Base-by-base conservation (phyloP, 2,329 filamentous ascomycete genomes). In the Eutypa lata region DNA sequence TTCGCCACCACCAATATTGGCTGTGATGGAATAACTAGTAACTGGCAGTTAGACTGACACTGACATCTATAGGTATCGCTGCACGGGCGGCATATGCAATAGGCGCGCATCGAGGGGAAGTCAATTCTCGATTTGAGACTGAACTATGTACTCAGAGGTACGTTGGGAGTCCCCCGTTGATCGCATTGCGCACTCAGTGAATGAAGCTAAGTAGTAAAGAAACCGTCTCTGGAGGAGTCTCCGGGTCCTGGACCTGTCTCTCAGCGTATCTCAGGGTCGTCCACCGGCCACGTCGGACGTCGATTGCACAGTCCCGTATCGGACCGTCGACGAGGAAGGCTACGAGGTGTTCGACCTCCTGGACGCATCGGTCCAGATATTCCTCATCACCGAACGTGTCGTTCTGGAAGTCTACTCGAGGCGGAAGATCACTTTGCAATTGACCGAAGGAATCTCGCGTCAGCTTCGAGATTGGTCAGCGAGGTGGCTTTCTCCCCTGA, bases 181-280 rank as follows among this genome's bases (percentile, higher is more conserved):
- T 19, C 26, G 37, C 22, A 22, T 42, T 3, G 22, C 19, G 24
- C n/a, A 33, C 14, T 40, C 4, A 28, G 11, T 22, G 6, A 3
- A 6, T 24, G 8, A 28, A 44, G 53, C 40, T 61, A 31, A 31
- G n/a, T 8, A 1, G 13, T 7, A 22, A 42, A 62, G 56, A 48
- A 78, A 81, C 53, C 70, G 76, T 3, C 63, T 82, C 1, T 82
- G 79, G 79, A 80, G 79, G 62, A 81, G 78, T 52, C 62, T 82
- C 3, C 71, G 79, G 1, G 68, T 79, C 0, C 67, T 82, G 7
- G 79, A 82, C 53, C 62, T 82, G 0, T 81, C 78, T 53, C 67
- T 82, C 0, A 80, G 76, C 58, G 76, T 74, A 3, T 79, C 76
- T 1, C 81, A 81, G 77, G 79, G 79, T 3, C 70, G 79, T 0